These are phyloP conservation scores for Mycosphaerella sp. DNA, from an alignment of 2,329 filamentous ascomycete genomes.

Conservation along the genomic window DNA sequence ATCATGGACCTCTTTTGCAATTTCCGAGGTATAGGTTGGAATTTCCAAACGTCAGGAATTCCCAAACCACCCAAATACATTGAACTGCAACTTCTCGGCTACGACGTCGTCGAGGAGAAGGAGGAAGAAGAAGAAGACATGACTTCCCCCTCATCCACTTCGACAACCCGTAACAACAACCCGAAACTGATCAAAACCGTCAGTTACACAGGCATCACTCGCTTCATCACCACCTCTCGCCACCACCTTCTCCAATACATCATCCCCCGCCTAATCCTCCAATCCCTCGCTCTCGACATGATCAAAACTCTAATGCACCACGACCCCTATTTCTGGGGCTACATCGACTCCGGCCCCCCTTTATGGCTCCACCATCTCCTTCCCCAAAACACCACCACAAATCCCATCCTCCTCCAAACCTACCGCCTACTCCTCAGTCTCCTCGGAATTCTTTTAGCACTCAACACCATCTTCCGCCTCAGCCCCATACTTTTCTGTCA, in stretches of 20 bases:
- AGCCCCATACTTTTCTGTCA: conserved; percentile 56
- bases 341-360: conserved; percentile 33
- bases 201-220: conserved; percentile 34
- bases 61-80: conserved; percentile 38
- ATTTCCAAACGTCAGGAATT: conserved; percentile 48
- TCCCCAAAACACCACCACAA: conserved; percentile 35
- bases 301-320: conserved; percentile 62
- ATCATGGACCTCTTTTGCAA: conserved; percentile 50
- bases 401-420: conserved; percentile 43
- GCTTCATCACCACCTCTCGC: conserved; percentile 30
- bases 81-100: conserved; percentile 34
- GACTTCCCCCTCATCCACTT: no score
- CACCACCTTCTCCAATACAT: conserved; percentile 33
- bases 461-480: conserved; percentile 56
- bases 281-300: conserved; percentile 64
- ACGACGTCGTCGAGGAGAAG: conserved; percentile 9
- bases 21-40: conserved; percentile 56
- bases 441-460: conserved; percentile 51
- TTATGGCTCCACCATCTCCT: conserved; percentile 37
- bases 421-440: conserved; percentile 55
- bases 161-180: no score
- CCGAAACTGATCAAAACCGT: background rate
- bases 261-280: conserved; percentile 41
- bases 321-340: conserved; percentile 68
- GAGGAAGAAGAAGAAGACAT: conserved; percentile 10